A percentile compares a stretch with the other conserved stretches of the same genome.
phyloP scores from a whole-genome alignment of 2,329 filamentous ascomycete species.

The Colletotrichum somersetense region DNA sequence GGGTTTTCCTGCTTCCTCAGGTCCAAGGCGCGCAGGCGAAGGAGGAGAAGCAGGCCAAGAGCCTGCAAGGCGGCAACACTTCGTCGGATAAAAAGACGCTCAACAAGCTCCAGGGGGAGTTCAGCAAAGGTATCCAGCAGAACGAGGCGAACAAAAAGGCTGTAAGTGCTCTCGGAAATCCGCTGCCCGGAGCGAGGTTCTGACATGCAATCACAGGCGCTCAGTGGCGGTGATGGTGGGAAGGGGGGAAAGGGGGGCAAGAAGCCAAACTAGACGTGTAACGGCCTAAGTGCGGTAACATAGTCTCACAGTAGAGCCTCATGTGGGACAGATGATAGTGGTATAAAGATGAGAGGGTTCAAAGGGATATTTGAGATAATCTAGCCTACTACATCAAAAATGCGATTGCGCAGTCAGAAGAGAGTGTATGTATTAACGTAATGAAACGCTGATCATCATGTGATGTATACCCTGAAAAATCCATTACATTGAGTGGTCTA shows the following conservation, averaged over 20 bases:
- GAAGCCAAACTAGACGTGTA: neutral
- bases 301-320: neutral
- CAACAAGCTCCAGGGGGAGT: slow-evolving; percentile 5
- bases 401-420: neutral
- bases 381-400: neutral
- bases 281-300: neutral
- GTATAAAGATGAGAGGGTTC: too few species aligned
- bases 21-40: slow-evolving; percentile 23
- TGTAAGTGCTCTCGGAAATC: neutral
- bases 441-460: neutral
- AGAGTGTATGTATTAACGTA: neutral
- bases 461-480: too few species aligned
- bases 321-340: neutral
- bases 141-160: slow-evolving; percentile 26
- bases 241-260: slow-evolving; percentile 25
- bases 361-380: neutral
- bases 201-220: neutral
- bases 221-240: neutral
- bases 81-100: slow-evolving; percentile 11
- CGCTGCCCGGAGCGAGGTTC: neutral
- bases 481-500: too few species aligned
- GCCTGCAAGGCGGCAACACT: slow-evolving; percentile 16
- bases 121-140: slow-evolving; percentile 1
- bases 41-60: slow-evolving; percentile 23
- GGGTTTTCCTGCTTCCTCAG: neutral